Conservation (phyloP, 148 eudicot genomes). For the Euryodendron excelsum region DNA sequence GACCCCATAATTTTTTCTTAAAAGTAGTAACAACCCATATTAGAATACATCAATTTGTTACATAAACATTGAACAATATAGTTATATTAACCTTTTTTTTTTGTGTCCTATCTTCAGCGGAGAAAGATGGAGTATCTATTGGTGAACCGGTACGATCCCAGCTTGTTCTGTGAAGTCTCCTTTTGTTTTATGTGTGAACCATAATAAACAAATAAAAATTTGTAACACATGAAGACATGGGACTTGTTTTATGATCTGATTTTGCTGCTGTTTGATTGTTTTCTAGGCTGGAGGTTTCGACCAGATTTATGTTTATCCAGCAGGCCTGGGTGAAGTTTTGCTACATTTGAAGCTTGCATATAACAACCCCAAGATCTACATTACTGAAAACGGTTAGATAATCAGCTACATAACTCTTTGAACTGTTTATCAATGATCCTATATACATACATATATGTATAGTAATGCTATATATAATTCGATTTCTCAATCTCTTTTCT, state of each 20-base stretch:
- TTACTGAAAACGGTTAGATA: constrained; percentile 3
- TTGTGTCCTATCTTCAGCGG: not conserved
- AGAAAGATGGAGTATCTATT: constrained; percentile 5
- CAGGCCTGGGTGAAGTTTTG: not conserved
- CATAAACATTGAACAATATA: not conserved
- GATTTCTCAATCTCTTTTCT: too few relatives aligned
- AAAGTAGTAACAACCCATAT: not conserved
- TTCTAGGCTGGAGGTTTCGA: constrained; percentile 6
- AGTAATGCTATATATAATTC: too few relatives aligned
- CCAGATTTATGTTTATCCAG: constrained; percentile 1
- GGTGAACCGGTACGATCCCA: not conserved
- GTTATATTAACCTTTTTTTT: not conserved
- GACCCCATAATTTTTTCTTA: not conserved
- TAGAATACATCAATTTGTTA: not conserved
- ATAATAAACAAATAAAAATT: too few relatives aligned
- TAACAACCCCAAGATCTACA: constrained; percentile 1
- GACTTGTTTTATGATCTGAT: not conserved
- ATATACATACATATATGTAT: not conserved
- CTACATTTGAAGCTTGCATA: not conserved
- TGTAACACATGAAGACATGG: not conserved
- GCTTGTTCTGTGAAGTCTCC: not conserved
- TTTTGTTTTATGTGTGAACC: not conserved
- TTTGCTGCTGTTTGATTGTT: not conserved
- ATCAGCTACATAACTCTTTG: not conserved
- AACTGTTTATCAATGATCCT: not conserved